Percentiles rank a stretch among this genome's conserved stretches.
These are phyloP conservation scores for Polyplosphaeria fusca DNA, from an alignment of 495 filamentous ascomycete genomes.

Conservation along the genomic window DNA sequence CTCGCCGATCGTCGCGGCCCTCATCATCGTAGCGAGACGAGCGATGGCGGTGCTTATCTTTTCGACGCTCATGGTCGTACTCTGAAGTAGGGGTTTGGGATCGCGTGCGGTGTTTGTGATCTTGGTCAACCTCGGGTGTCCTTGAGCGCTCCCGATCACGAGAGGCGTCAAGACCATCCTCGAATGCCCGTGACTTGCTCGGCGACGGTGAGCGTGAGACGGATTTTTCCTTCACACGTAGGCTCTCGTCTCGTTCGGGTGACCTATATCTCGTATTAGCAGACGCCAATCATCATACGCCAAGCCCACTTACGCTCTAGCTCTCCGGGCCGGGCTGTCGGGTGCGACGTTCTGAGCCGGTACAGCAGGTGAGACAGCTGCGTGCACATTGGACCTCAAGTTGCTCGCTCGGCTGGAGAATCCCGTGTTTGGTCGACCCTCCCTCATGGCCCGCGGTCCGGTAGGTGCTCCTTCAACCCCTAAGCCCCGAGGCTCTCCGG, in stretches of 20 bases:
- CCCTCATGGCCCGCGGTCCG: constrained; percentile 88
- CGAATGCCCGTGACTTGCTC: constrained; percentile 30
- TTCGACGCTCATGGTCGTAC: constrained; percentile 48
- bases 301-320: constrained; percentile 45
- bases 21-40: constrained; percentile 49
- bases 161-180: constrained; percentile 35
- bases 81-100: constrained; percentile 51
- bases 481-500: constrained; percentile 48
- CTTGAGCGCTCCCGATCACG: constrained; percentile 42
- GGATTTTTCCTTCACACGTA: constrained; percentile 22
- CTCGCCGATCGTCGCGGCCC: constrained; percentile 10
- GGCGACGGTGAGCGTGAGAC: constrained; percentile 9
- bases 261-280: constrained; percentile 1
- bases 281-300: no score
- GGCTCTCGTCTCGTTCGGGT: constrained; percentile 23
- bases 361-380: not conserved
- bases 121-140: constrained; percentile 50
- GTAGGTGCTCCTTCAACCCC: constrained; percentile 81
- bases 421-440: constrained; percentile 76
- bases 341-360: constrained; percentile 10
- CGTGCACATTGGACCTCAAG: not conserved
- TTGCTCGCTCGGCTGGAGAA: constrained; percentile 42
- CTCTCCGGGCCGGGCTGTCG: constrained; percentile 6
- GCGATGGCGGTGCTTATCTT: constrained; percentile 46
- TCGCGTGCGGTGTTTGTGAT: constrained; percentile 56